A percentile compares a stretch with the other conserved stretches of the same genome.
phyloP scores from a whole-genome alignment of 1,284 basidiomycete species.

The Microbotryum silenes-acaulis region DNA sequence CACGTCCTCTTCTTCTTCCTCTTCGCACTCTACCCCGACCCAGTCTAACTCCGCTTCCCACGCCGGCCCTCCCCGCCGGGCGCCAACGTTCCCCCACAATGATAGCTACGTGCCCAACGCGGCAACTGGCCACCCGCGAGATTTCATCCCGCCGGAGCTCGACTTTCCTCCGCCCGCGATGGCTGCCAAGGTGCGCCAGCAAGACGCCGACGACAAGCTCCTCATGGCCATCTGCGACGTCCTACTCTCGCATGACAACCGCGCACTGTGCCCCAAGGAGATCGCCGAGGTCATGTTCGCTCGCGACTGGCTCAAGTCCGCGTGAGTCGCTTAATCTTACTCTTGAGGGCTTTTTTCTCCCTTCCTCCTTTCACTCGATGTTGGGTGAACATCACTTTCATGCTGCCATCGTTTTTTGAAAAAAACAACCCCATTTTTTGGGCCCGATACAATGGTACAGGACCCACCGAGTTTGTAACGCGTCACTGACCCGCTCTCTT shows the following conservation, averaged over 20 bases:
- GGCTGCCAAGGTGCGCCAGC: constrained; percentile 15
- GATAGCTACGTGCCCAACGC: constrained; percentile 24
- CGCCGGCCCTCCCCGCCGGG: too few species aligned
- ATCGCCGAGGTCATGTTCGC: constrained; percentile 34
- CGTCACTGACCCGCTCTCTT: too few species aligned
- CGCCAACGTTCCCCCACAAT: constrained; percentile 25
- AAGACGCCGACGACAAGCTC: constrained; percentile 30
- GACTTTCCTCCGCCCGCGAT: constrained; percentile 22
- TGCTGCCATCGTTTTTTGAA: neutral
- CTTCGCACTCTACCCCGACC: too few species aligned
- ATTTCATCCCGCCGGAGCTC: constrained; percentile 21
- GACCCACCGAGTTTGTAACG: too few species aligned
- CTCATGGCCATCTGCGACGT: constrained; percentile 33
- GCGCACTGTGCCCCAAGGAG: constrained; percentile 37
- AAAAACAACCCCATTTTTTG: too few species aligned
- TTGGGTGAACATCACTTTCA: neutral
- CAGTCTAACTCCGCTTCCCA: too few species aligned
- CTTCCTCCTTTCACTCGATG: neutral
- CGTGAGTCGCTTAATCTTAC: constrained; percentile 21
- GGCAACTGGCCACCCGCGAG: constrained; percentile 21
- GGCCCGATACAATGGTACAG: too few species aligned
- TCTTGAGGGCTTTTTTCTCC: neutral
- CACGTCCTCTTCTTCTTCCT: too few species aligned
- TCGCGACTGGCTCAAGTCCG: constrained; percentile 31
- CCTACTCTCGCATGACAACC: constrained; percentile 29